Evolutionary conservation across 768 basidiomycete genomes (phyloP).

Genomic region (Russula foetens): DNA sequence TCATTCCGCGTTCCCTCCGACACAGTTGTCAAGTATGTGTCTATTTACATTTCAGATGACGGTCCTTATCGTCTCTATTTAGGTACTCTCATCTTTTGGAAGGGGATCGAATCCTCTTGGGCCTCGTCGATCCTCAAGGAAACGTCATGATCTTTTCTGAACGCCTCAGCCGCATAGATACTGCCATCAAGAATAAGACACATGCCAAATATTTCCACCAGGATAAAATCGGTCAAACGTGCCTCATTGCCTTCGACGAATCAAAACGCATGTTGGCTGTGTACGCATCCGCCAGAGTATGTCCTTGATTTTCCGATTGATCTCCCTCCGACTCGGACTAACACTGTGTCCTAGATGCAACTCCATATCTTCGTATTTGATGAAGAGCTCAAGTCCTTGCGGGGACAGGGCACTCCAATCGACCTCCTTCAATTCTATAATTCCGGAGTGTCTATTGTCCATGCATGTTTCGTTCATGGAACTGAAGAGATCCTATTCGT

Average conservation of each 20-base stretch:
- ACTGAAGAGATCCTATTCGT: constrained; percentile 47
- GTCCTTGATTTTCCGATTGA: not conserved
- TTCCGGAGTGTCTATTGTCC: constrained; percentile 23
- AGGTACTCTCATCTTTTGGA: constrained; percentile 17
- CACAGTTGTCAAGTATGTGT: not conserved
- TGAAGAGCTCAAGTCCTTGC: constrained; percentile 35
- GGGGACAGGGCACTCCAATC: constrained; percentile 35
- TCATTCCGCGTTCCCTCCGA: constrained; percentile 7
- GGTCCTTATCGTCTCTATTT: not conserved
- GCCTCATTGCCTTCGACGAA: constrained; percentile 46
- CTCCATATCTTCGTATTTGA: constrained; percentile 44
- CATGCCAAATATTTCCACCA: constrained; percentile 27
- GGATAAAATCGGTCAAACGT: constrained; percentile 41
- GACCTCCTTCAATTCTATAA: constrained; percentile 39
- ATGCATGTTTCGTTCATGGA: constrained; percentile 40
- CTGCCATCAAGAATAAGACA: not conserved
- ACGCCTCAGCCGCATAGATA: not conserved
- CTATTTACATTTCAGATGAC: no score
- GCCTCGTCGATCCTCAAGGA: constrained; percentile 3
- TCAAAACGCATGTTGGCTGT: constrained; percentile 42
- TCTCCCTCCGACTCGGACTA: no score
- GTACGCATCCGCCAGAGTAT: constrained; percentile 36
- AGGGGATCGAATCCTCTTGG: constrained; percentile 10
- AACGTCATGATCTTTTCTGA: constrained; percentile 15
- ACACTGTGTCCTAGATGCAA: constrained; percentile 20